Conservation (phyloP, 352 stramenopile species). For the Phytophthora vignae region DNA sequence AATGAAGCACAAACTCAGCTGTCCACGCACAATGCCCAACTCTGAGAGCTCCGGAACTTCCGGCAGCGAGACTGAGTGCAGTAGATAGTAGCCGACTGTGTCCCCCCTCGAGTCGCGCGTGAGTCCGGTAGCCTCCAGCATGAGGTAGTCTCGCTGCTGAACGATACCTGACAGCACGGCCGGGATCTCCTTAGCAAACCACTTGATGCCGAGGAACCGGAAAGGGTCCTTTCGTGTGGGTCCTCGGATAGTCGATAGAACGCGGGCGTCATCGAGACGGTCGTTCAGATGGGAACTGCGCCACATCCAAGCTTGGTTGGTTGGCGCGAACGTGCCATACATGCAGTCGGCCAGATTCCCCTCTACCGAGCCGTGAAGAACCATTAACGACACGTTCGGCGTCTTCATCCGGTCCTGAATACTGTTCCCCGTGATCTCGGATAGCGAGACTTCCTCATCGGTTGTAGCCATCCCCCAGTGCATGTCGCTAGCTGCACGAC, state of each 20-base stretch:
- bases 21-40: slow-evolving; percentile 44
- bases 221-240: slow-evolving; percentile 53
- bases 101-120: slow-evolving; percentile 36
- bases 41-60: slow-evolving; percentile 33
- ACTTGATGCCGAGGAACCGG: slow-evolving; percentile 59
- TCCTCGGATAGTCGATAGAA: slow-evolving; percentile 46
- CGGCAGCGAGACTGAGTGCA: slow-evolving; percentile 46
- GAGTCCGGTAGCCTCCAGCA: slow-evolving; percentile 29
- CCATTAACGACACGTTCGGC: slow-evolving; percentile 40
- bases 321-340: slow-evolving; percentile 54
- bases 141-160: slow-evolving; percentile 51
- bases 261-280: slow-evolving; percentile 44
- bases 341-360: slow-evolving; percentile 61
- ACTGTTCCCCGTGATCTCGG: slow-evolving; percentile 24
- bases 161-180: slow-evolving; percentile 39
- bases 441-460: slow-evolving; percentile 9
- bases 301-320: slow-evolving; percentile 52
- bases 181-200: slow-evolving; percentile 53
- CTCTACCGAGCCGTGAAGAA: slow-evolving; percentile 52
- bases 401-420: slow-evolving; percentile 9
- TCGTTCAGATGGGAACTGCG: slow-evolving; percentile 61
- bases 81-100: slow-evolving; percentile 43
- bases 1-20: slow-evolving; percentile 56
- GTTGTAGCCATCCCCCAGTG: not conserved
- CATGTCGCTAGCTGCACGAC: not conserved